Base-by-base conservation (phyloP, 805 yeast genomes). In the Naumovozyma dairenensis region DNA sequence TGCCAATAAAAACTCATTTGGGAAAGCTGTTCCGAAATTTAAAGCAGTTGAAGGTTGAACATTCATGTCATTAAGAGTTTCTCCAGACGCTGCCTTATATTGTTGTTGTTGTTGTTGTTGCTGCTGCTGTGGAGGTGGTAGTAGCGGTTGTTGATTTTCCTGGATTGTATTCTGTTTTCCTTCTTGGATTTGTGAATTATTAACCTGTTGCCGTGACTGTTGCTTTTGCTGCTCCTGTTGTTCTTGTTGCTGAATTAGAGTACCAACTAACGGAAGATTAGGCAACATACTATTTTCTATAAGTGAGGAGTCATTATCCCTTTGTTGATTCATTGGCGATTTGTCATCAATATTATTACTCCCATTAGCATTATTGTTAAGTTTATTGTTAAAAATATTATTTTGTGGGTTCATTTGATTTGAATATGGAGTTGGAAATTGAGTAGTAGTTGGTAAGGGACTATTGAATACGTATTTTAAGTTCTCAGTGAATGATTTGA, bases 401-500 rank as follows among this genome's bases (percentile, higher is more conserved):
- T 28, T 13, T 25, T 28, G 24, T 33, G 31, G 18, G 39, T 32
- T 17, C 13, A n/a, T 8, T 21, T 49, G 53, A 24, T 48, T 46
- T 18, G 51, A 43, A 36, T 53, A 56, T 1, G 61, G 61, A 0
- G 61, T 56, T 21, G 61, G 61, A 19, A 55, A 52, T 25, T 55
- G 57, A 7, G 56, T 51, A 13, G 51, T 52, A 7, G 47, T 42
- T 4, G 56, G 59, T 14, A 51, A 26, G 2, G 59, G 59, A 36
- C 59, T 53, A 29, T 52, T 44, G 28, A 53, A 53, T 7, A 49
- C 49, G 28, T 49, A 51, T 34, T 53, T 53, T 30, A 50, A 34
- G 25, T 49, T 51, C 20, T 53, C 56, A 9, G 54, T 42, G 19
- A 53, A 42, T 2, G 42, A 50, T 34, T 46, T 48, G 34, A 51